A percentile compares a stretch with the other conserved stretches of the same genome.
Conservation (phyloP, 768 basidiomycete species). For the Scleroderma citrinum region DNA sequence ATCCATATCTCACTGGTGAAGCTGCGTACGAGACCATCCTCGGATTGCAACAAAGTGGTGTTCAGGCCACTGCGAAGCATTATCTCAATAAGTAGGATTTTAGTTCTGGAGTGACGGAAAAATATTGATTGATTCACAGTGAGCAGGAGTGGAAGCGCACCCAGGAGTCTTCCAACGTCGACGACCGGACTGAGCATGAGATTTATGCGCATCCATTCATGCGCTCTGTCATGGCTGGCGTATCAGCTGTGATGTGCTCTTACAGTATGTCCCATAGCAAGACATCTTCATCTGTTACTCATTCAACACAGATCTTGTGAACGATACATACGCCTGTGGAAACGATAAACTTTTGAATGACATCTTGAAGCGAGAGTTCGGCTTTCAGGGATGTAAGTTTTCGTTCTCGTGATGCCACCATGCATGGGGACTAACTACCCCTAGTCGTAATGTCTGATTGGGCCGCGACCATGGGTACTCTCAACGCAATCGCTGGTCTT, state of each 20-base stretch:
- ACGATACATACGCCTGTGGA: conserved; percentile 59
- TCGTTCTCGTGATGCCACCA: neutral
- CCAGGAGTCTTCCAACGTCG: conserved; percentile 32
- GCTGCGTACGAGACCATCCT: conserved; percentile 70
- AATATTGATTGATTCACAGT: conserved; percentile 10
- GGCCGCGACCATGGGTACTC: conserved; percentile 46
- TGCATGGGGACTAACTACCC: neutral
- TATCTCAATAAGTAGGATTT: conserved; percentile 59
- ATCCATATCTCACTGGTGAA: conserved; percentile 83
- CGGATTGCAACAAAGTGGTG: conserved; percentile 75
- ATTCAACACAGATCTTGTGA: conserved; percentile 42
- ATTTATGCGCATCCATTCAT: conserved; percentile 53
- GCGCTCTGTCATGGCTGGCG: conserved; percentile 58
- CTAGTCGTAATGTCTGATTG: conserved; percentile 56
- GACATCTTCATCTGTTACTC: conserved; percentile 2
- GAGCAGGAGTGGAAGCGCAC: conserved; percentile 34
- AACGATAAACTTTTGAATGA: conserved; percentile 54
- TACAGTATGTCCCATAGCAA: conserved; percentile 37
- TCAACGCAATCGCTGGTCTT: conserved; percentile 53
- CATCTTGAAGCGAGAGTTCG: conserved; percentile 60
- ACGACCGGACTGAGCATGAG: conserved; percentile 46
- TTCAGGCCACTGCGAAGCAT: conserved; percentile 87
- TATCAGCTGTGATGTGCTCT: conserved; percentile 63
- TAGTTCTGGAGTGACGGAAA: neutral
- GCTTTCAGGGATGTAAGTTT: conserved; percentile 54